Evolutionary conservation across 163 green algal species (phyloP), one percentile per base, ranked within the genome.

Genomic region (Scenedesmus sp.): DNA sequence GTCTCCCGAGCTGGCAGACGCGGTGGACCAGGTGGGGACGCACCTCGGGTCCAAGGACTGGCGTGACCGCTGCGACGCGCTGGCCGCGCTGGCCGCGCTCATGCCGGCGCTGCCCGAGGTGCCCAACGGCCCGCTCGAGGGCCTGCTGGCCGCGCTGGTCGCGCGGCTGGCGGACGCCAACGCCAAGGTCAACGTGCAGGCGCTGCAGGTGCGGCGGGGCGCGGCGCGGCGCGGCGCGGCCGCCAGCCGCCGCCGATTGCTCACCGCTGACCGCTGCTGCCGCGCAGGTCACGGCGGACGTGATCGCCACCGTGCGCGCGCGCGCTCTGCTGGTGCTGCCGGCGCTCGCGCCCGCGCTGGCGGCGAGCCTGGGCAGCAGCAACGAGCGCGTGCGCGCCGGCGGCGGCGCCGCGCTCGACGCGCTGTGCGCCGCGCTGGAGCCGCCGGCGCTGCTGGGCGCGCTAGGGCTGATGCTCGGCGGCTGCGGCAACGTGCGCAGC

Each of bases 11-110:
- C 71, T 81, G 15, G 58, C 75, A 47, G 73, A 75, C 15, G 73
- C 73, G 11, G 73, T 81, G 24, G 73, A 74, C 13, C 78, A 79
- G 71, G 77, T 78, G 53, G 53, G 82, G 29, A 29, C 60, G 29
- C 60, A 84, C 47, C 31, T 92, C 17, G 51, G 29, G 13, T 66
- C 67, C 1, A 92, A 91, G 56, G 87, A 93, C 79, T 94, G 90
- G 86, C 60, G 86, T 34, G 85, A 89, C 42, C 69, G 88, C 11
- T 80, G 78, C 34, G 85, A 89, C n/a, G 88, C 66, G 4, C 45
- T 94, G 20, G 64, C 80, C 7, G 39, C 31, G 11, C 60, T 94
- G 13, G 64, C 83, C 22, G 70, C 24, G 7, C 70, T 90, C 22
- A 22, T 42, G 31, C 60, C 63, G 17, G 63, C 36, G 34, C 60